These are phyloP conservation scores for Pyrenophora graminea DNA, from an alignment of 2,329 filamentous ascomycete genomes.

Conservation along the genomic window DNA sequence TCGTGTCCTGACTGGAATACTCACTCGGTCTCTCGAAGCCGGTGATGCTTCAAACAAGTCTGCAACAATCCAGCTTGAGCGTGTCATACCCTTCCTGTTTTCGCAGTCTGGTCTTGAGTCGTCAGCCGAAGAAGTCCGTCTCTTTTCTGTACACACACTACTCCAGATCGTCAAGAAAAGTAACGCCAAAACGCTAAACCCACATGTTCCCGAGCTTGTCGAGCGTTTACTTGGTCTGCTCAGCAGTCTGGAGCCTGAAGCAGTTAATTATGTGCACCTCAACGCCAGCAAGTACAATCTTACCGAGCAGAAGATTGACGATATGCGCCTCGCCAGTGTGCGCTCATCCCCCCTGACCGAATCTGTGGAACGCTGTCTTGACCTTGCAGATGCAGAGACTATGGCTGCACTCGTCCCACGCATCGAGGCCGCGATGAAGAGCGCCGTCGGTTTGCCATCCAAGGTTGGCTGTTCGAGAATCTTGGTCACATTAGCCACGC, in stretches of 20 bases:
- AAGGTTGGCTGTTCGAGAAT: slow-evolving; percentile 91
- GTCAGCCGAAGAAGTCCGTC: slow-evolving; percentile 81
- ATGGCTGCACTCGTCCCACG: slow-evolving; percentile 74
- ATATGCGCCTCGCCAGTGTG: slow-evolving; percentile 78
- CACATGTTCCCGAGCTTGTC: slow-evolving; percentile 80
- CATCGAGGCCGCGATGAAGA: slow-evolving; percentile 80
- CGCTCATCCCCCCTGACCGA: slow-evolving; percentile 88
- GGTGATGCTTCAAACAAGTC: slow-evolving; percentile 68
- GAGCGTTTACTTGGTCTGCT: slow-evolving; percentile 79
- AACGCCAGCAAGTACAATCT: slow-evolving; percentile 83
- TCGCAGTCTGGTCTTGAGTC: slow-evolving; percentile 89
- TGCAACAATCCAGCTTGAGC: slow-evolving; percentile 77
- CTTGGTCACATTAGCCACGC: slow-evolving; percentile 80
- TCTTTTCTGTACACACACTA: slow-evolving; percentile 78
- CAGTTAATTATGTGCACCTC: slow-evolving; percentile 89
- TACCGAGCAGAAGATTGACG: slow-evolving; percentile 88
- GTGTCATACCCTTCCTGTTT: slow-evolving; percentile 87
- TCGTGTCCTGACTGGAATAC: slow-evolving; percentile 78
- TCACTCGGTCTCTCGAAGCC: slow-evolving; percentile 83
- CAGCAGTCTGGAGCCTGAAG: slow-evolving; percentile 85
- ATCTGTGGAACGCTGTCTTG: slow-evolving; percentile 85
- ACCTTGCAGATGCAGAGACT: slow-evolving; percentile 76
- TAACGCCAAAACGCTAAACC: slow-evolving; percentile 71
- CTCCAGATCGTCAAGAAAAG: slow-evolving; percentile 89
- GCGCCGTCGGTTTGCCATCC: slow-evolving; percentile 85